Percentiles rank a stretch among this genome's conserved stretches.
Evolutionary conservation across 176 grass and related monocot genomes (phyloP).

Genomic region (Saccharum officinarum): DNA sequence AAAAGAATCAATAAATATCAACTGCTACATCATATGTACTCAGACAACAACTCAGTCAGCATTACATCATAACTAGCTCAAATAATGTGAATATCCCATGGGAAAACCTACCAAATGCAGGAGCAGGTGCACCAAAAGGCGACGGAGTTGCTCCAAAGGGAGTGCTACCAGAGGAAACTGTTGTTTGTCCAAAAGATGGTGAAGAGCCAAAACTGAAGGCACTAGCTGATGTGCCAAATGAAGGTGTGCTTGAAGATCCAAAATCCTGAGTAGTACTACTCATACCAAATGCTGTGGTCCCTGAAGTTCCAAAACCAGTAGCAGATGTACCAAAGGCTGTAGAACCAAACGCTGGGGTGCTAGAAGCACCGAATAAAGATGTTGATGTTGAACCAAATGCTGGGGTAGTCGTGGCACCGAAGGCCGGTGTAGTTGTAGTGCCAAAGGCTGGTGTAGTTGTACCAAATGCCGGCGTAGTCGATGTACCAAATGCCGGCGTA

Average conservation of each 20-base stretch:
- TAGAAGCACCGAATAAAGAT: slow-evolving; percentile 64
- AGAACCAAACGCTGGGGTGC: slow-evolving; percentile 63
- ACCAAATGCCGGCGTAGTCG: slow-evolving; percentile 1
- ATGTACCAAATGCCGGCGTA: neutral
- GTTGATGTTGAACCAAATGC: slow-evolving; percentile 64
- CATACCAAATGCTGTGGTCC: slow-evolving; percentile 64
- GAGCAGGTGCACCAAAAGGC: slow-evolving; percentile 67
- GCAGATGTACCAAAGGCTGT: slow-evolving; percentile 63
- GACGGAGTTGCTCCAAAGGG: slow-evolving; percentile 75
- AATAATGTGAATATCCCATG: slow-evolving; percentile 13
- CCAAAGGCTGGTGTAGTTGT: slow-evolving; percentile 3
- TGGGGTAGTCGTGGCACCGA: slow-evolving; percentile 12
- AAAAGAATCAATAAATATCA: slow-evolving; percentile 5
- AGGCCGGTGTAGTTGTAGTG: slow-evolving; percentile 2
- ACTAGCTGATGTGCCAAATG: slow-evolving; percentile 63
- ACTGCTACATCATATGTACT: slow-evolving; percentile 3
- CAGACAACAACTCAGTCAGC: neutral
- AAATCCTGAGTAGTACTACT: slow-evolving; percentile 57
- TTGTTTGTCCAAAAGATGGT: slow-evolving; percentile 66
- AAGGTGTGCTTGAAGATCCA: slow-evolving; percentile 55
- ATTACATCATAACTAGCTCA: slow-evolving; percentile 14
- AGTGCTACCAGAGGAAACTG: slow-evolving; percentile 60
- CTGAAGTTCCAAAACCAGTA: slow-evolving; percentile 59
- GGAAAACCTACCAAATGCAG: slow-evolving; percentile 73
- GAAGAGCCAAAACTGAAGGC: slow-evolving; percentile 83